Base-by-base conservation (phyloP, 179 eudicot genomes). In the Amaranthus tricolor region DNA sequence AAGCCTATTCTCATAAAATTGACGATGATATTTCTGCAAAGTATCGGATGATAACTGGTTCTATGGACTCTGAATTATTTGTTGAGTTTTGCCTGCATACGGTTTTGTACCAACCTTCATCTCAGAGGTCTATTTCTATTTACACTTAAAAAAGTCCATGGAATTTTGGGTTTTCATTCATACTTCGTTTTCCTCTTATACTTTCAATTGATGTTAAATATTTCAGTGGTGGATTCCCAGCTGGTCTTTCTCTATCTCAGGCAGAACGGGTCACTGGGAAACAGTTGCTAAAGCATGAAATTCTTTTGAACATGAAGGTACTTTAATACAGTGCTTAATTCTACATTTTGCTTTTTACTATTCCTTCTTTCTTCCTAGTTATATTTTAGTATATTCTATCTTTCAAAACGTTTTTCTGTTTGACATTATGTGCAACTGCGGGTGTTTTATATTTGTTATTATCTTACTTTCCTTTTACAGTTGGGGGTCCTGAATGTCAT, bases 11-110 rank as follows among this genome's bases (percentile, higher is more conserved):
- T 49, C 78, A 77, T 71, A 77, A 83, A 79, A 74, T 92, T 69
- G 88, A 82, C 20, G 94, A 92, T 64, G 87, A 84, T 64, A 71
- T 86, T 80, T 88, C 88, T 81, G 88, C 80, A 62, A 86, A 87
- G 67, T 94, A 89, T 80, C 85, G 76, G 66, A 60, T 73, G 78
- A 76, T 85, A 61, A 77, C 60, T 80, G 90, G 85, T 78, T 82
- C 90, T 63, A 84, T 80, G 80, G 89, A 89, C 79, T 79, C 74
- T 52, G 93, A 88, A 76, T 80, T 86, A 80, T 94, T 94, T 86
- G 86, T 88, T 71, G 98, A 94, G 50, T 94, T 94, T 85, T 90
- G 98, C 78, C 91, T 92, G 59, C 97, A 92, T 16, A 81, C 85
- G 21, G 67, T 88, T 77, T 71, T 94, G 65, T 92, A 89, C 82